Conservation (phyloP, 2,329 filamentous ascomycete genomes). For the Emericellopsis atlantica region DNA sequence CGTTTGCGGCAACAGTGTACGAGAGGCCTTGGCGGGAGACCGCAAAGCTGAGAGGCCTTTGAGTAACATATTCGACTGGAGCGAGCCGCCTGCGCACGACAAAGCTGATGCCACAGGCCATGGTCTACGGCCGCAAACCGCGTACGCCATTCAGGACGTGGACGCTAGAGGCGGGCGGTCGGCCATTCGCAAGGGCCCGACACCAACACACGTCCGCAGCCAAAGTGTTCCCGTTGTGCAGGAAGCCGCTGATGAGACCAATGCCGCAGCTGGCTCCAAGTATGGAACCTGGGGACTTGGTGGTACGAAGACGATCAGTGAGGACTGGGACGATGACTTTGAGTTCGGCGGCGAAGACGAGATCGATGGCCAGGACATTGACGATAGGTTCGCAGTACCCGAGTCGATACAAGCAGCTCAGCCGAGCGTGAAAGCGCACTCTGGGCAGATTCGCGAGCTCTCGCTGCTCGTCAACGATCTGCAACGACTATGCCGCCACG, state of each 20-base stretch:
- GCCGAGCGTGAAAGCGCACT: constrained; percentile 70
- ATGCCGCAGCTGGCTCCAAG: constrained; percentile 41
- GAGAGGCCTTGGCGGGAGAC: constrained; percentile 12
- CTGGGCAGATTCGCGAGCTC: constrained; percentile 71
- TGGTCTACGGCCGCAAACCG: constrained; percentile 57
- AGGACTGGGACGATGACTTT: constrained; percentile 87
- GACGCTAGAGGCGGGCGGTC: constrained; percentile 59
- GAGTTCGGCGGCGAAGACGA: constrained; percentile 48
- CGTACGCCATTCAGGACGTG: constrained; percentile 62
- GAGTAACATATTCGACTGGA: constrained; percentile 70
- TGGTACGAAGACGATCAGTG: constrained; percentile 65
- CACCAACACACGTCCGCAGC: constrained; percentile 60
- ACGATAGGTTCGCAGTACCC: constrained; percentile 35
- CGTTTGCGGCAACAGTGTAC: constrained; percentile 33
- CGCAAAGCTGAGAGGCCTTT: constrained; percentile 33
- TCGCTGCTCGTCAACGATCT: constrained; percentile 73
- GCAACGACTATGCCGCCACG: constrained; percentile 63
- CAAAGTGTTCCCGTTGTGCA: constrained; percentile 68
- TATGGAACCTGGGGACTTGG: constrained; percentile 74
- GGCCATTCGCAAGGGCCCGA: constrained; percentile 54
- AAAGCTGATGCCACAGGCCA: constrained; percentile 45
- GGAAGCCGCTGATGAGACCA: constrained; percentile 44
- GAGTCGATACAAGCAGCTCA: constrained; percentile 71
- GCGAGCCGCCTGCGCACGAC: constrained; percentile 51
- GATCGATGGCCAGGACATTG: constrained; percentile 17